These are phyloP conservation scores for Cadophora malorum DNA, from an alignment of 2,329 filamentous ascomycete genomes.

Conservation along the genomic window DNA sequence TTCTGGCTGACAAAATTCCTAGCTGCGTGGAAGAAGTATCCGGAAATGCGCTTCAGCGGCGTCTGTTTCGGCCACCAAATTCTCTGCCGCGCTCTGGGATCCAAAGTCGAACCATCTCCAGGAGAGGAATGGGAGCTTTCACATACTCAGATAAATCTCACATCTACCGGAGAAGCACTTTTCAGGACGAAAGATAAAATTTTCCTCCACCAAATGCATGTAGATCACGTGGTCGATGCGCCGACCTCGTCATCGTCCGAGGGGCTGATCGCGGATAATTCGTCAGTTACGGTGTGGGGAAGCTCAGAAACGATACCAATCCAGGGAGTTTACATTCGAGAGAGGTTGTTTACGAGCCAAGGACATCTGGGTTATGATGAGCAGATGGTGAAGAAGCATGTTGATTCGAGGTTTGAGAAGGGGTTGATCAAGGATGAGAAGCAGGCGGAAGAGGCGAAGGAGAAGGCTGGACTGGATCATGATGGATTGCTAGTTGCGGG, in stretches of 20 bases:
- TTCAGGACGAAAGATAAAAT: conserved; percentile 49
- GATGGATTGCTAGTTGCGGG: conserved; percentile 49
- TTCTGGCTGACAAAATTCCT: not conserved
- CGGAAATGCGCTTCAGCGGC: conserved; percentile 53
- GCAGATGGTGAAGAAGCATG: conserved; percentile 52
- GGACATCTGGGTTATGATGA: conserved; percentile 55
- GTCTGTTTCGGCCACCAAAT: conserved; percentile 58
- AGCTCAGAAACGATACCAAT: conserved; percentile 52
- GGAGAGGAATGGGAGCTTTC: conserved; percentile 54
- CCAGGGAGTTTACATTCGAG: conserved; percentile 53
- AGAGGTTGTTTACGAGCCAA: conserved; percentile 54
- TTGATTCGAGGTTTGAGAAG: conserved; percentile 52
- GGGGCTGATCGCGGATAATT: conserved; percentile 11
- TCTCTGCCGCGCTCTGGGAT: conserved; percentile 51
- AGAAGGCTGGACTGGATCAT: conserved; percentile 49
- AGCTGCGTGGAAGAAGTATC: conserved; percentile 50
- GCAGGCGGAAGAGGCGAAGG: conserved; percentile 47
- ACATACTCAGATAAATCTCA: conserved; percentile 51
- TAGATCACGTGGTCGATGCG: conserved; percentile 13
- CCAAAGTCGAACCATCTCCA: conserved; percentile 46
- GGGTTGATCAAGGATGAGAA: conserved; percentile 48
- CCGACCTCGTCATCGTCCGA: not conserved
- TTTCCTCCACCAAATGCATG: conserved; percentile 11
- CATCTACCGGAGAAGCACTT: conserved; percentile 48
- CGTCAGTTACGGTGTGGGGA: conserved; percentile 55